These are phyloP conservation scores for Hydrangea macrophylla DNA, from an alignment of 148 eudicot species.

Conservation along the genomic window DNA sequence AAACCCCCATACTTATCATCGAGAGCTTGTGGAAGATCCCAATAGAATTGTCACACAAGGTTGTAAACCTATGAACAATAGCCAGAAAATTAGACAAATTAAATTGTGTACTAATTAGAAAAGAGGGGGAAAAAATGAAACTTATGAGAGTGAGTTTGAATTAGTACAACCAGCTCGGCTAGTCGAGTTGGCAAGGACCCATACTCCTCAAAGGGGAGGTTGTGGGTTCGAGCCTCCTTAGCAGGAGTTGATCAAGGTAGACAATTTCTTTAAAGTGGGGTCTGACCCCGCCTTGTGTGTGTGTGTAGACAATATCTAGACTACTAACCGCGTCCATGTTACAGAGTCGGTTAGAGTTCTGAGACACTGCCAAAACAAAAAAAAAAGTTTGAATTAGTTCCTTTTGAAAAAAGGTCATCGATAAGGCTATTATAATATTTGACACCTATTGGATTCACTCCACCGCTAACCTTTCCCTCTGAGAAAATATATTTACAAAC, in stretches of 20 bases:
- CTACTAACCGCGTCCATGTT: too few species aligned
- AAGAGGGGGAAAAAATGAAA: background rate
- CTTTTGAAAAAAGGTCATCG: slow-evolving; percentile 24
- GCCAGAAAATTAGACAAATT: too few species aligned
- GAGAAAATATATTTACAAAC: background rate
- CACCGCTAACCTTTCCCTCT: slow-evolving; percentile 38
- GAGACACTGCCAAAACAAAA: background rate
- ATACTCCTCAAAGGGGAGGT: too few species aligned
- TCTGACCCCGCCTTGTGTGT: too few species aligned
- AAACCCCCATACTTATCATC: slow-evolving; percentile 47
- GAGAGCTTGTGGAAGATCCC: slow-evolving; percentile 42
- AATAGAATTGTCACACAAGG: slow-evolving; percentile 47
- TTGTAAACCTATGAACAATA: slow-evolving; percentile 27
- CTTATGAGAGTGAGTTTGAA: too few species aligned
- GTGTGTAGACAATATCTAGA: too few species aligned
- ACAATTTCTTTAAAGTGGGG: too few species aligned
- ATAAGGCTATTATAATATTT: slow-evolving; percentile 35
- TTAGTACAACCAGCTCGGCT: too few species aligned
- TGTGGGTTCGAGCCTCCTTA: too few species aligned
- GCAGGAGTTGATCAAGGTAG: too few species aligned
- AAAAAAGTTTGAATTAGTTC: slow-evolving; percentile 5
- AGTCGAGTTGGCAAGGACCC: too few species aligned
- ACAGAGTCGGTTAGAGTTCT: background rate
- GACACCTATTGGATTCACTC: slow-evolving; percentile 31
- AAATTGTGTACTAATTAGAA: too few species aligned